These are phyloP conservation scores for Solanum tarijense DNA, from an alignment of 257 asterid genomes.

Conservation along the genomic window DNA sequence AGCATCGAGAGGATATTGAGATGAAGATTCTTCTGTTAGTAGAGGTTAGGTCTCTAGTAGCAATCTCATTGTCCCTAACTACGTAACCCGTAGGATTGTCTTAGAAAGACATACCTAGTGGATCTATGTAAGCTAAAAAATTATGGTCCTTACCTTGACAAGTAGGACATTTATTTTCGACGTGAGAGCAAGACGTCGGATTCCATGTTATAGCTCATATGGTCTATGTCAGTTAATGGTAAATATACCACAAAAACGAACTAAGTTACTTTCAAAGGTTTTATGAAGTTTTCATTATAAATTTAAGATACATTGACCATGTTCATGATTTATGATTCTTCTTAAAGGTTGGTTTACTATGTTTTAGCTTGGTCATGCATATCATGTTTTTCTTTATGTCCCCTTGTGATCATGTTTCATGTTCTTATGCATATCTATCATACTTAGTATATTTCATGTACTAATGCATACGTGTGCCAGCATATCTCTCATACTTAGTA, in stretches of 20 bases:
- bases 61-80: neutral
- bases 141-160: neutral
- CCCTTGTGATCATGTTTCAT: too few relatives aligned
- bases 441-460: too few relatives aligned
- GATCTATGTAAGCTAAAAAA: neutral
- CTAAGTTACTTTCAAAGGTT: neutral
- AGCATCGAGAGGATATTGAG: neutral
- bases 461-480: too few relatives aligned
- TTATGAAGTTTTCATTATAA: neutral
- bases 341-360: neutral
- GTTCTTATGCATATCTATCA: too few relatives aligned
- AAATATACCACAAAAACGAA: neutral
- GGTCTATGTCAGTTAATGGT: neutral
- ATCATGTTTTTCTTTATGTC: neutral
- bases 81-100: neutral
- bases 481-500: neutral
- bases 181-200: neutral
- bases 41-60: neutral
- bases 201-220: neutral
- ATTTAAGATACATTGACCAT: neutral
- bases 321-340: neutral
- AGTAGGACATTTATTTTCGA: neutral
- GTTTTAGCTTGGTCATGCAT: neutral
- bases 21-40: neutral
- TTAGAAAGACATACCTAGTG: neutral